Conservation (phyloP, 352 stramenopile species). For the Paralagenidium karlingii region DNA sequence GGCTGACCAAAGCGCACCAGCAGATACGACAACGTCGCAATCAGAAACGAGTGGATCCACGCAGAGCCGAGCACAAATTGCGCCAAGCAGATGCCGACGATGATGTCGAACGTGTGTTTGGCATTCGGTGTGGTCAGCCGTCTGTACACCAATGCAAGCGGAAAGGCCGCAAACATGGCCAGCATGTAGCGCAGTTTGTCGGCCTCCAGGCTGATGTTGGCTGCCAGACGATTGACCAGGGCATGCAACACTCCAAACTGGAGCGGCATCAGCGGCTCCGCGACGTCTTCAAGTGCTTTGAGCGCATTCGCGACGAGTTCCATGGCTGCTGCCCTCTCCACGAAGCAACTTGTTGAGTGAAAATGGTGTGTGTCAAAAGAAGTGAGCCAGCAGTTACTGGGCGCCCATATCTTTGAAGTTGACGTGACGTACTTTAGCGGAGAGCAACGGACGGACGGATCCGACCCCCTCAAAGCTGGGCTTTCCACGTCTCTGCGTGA, state of each 20-base stretch:
- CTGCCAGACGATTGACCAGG: slow-evolving; percentile 26
- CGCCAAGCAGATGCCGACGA: slow-evolving; percentile 86
- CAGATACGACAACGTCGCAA: slow-evolving; percentile 82
- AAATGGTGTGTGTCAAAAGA: no score
- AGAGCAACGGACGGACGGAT: no score
- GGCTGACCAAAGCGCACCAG: slow-evolving; percentile 59
- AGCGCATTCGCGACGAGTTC: slow-evolving; percentile 1
- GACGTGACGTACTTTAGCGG: no score
- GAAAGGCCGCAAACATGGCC: slow-evolving; percentile 90
- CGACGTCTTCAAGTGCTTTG: slow-evolving; percentile 3
- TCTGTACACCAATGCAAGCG: slow-evolving; percentile 84
- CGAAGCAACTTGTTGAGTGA: no score
- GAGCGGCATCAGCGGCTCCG: slow-evolving; percentile 35
- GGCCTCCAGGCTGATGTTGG: slow-evolving; percentile 20
- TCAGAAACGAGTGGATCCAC: slow-evolving; percentile 94
- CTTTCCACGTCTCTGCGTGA: no score
- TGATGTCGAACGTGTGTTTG: slow-evolving; percentile 90
- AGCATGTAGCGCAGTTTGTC: slow-evolving; percentile 79
- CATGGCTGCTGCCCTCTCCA: no score
- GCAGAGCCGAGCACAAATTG: slow-evolving; percentile 87
- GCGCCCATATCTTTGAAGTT: no score
- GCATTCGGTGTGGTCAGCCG: slow-evolving; percentile 62
- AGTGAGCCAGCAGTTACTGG: no score
- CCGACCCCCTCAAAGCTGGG: no score
- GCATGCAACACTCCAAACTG: slow-evolving; percentile 34